These are phyloP conservation scores for Erythrophleum fordii DNA, from an alignment of 306 rosid species.

Conservation along the genomic window DNA sequence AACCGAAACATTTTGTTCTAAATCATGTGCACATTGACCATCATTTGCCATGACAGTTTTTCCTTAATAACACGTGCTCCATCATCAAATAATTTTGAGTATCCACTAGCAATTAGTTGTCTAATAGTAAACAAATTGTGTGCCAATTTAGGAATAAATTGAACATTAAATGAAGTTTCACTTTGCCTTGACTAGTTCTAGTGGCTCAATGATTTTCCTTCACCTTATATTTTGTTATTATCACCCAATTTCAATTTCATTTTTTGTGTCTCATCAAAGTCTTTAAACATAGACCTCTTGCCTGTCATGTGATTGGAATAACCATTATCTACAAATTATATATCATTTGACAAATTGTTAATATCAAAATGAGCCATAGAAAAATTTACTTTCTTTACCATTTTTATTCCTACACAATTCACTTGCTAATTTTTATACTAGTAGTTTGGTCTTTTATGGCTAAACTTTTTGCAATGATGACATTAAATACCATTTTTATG, in stretches of 20 bases:
- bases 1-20: no score
- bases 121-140: not conserved
- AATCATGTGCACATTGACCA: not conserved
- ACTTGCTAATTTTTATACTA: not conserved
- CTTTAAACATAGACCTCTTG: not conserved
- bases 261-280: not conserved
- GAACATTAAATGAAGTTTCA: not conserved
- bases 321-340: constrained; percentile 2
- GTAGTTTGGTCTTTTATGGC: not conserved
- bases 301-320: not conserved
- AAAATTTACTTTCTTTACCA: not conserved
- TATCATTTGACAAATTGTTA: not conserved
- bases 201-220: not conserved
- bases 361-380: no score
- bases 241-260: not conserved
- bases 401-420: not conserved
- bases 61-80: not conserved
- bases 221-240: not conserved
- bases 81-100: no score
- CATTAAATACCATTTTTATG: not conserved
- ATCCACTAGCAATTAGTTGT: not conserved
- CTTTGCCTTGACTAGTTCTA: not conserved
- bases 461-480: no score
- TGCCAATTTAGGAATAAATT: not conserved
- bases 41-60: not conserved